Percentiles rank a stretch among this genome's conserved stretches.
These are phyloP conservation scores for Kalaharituber pfeilii DNA, from an alignment of 2,329 filamentous ascomycete species.

Conservation along the genomic window DNA sequence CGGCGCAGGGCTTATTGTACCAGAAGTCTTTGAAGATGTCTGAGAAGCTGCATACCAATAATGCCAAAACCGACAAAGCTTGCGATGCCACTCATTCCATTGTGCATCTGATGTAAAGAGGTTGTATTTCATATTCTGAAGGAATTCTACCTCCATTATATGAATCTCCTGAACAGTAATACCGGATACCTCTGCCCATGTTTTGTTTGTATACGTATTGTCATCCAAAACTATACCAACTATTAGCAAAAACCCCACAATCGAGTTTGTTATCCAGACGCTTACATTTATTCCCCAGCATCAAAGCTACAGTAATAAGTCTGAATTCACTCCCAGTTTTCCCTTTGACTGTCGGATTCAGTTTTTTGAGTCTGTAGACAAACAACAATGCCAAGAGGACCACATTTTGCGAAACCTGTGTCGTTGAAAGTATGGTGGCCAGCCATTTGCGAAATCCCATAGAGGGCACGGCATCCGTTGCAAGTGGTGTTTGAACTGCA, in stretches of 20 bases:
- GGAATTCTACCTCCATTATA: constrained; percentile 98
- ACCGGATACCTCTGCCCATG: constrained; percentile 93
- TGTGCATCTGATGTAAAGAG: constrained; percentile 69
- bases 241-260: constrained; percentile 8
- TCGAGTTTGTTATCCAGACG: background rate
- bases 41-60: constrained; percentile 58
- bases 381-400: constrained; percentile 79
- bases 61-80: constrained; percentile 62
- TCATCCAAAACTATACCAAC: constrained; percentile 60
- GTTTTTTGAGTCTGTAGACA: constrained; percentile 79
- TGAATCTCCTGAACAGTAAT: constrained; percentile 92
- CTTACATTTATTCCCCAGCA: constrained; percentile 93
- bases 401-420: constrained; percentile 91
- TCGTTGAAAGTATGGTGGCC: constrained; percentile 72
- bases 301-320: constrained; percentile 79
- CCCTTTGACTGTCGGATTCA: constrained; percentile 75
- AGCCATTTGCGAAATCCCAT: constrained; percentile 88
- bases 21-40: constrained; percentile 25
- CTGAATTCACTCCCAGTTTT: constrained; percentile 87
- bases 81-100: constrained; percentile 75
- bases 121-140: constrained; percentile 96
- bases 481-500: constrained; percentile 31
- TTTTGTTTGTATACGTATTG: constrained; percentile 99
- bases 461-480: constrained; percentile 55
- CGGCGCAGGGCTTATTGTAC: constrained; percentile 4